Evolutionary conservation across 768 basidiomycete species (phyloP).

Genomic region (Tulasnella sp.): DNA sequence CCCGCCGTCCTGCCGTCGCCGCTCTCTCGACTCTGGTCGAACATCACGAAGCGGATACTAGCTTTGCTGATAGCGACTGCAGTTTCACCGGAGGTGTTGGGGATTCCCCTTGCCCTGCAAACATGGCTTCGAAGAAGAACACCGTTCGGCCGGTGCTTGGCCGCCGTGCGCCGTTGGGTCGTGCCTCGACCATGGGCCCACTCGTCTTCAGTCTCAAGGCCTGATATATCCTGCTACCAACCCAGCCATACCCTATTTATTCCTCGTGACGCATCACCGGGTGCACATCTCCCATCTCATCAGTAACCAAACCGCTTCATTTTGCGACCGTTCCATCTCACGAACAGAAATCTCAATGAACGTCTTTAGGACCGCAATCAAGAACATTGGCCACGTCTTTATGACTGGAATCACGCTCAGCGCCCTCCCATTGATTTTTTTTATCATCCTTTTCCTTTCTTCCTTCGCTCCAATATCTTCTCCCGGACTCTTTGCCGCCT

Average conservation of each 20-base stretch:
- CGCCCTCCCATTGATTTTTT: neutral
- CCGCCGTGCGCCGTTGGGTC: slow-evolving; percentile 7
- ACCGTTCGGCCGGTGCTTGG: neutral
- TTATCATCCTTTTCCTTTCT: neutral
- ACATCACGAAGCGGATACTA: slow-evolving; percentile 44
- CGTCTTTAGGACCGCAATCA: neutral
- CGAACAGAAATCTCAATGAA: neutral
- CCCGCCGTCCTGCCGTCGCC: slow-evolving; percentile 46
- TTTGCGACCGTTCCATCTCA: neutral
- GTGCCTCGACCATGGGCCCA: slow-evolving; percentile 2
- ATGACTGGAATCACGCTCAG: neutral
- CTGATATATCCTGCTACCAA: neutral
- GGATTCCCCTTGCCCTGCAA: slow-evolving; percentile 82
- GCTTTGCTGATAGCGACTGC: slow-evolving; percentile 44
- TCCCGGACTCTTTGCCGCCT: neutral
- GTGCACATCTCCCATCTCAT: neutral
- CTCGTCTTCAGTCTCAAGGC: neutral
- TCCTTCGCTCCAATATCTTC: neutral
- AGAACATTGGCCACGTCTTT: neutral
- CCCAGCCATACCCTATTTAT: neutral
- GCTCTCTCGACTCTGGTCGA: slow-evolving; percentile 55
- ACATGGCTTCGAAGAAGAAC: slow-evolving; percentile 25
- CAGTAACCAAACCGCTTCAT: neutral
- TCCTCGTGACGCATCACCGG: neutral
- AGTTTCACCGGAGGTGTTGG: slow-evolving; percentile 53